Conservation (phyloP, 2,329 filamentous ascomycete species). For the Claviceps pusilla region DNA sequence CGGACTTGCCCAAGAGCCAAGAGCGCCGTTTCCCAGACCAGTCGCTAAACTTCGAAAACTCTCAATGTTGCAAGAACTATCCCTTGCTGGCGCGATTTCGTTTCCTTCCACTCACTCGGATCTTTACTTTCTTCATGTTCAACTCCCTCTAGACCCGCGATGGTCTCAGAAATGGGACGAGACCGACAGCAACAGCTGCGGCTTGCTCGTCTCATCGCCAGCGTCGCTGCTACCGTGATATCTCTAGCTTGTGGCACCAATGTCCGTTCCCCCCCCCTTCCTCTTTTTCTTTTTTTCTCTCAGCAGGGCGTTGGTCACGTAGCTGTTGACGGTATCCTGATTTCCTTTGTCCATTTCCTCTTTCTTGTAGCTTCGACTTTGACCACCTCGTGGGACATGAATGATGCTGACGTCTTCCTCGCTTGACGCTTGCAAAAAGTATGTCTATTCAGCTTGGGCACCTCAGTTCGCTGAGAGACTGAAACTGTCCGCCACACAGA, state of each 20-base stretch:
- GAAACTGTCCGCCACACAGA: slow-evolving; percentile 78
- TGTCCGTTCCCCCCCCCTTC: slow-evolving; percentile 32
- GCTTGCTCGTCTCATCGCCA: slow-evolving; percentile 62
- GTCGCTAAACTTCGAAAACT: too few species aligned
- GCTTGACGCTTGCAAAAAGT: slow-evolving; percentile 36
- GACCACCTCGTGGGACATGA: not conserved
- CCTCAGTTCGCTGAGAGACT: slow-evolving; percentile 84
- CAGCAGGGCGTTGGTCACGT: not conserved
- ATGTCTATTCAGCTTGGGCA: slow-evolving; percentile 96
- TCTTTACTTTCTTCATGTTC: not conserved
- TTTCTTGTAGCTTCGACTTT: not conserved
- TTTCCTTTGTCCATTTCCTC: too few species aligned
- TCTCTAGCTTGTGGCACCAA: slow-evolving; percentile 87
- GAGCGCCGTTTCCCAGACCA: too few species aligned
- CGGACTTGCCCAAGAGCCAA: too few species aligned
- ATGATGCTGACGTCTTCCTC: not conserved
- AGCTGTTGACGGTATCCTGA: not conserved
- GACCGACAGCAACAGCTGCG: slow-evolving; percentile 26
- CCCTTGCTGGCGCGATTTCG: too few species aligned
- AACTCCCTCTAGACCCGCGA: not conserved
- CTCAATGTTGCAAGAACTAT: too few species aligned
- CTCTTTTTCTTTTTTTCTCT: not conserved
- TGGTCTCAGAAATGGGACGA: slow-evolving; percentile 11
- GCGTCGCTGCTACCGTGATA: slow-evolving; percentile 70
- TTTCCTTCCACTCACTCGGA: not conserved